Conservation (phyloP, 1,284 basidiomycete species). For the Ustilago lituana region DNA sequence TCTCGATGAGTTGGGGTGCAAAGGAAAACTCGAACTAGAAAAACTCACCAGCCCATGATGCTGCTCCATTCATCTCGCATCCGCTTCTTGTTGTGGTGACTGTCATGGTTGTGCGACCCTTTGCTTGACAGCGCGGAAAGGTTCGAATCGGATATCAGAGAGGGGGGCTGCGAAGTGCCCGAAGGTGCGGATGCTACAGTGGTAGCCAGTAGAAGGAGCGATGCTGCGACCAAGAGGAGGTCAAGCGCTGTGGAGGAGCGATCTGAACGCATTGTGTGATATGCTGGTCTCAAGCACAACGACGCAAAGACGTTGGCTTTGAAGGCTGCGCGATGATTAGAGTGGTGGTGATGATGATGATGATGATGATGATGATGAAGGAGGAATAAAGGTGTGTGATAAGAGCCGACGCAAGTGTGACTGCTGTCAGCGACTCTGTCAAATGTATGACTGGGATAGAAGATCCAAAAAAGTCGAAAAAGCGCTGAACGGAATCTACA, state of each 20-base stretch:
- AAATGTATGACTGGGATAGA: no score
- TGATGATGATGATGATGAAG: constrained; percentile 1
- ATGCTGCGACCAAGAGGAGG: constrained; percentile 22
- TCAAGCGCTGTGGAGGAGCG: constrained; percentile 18
- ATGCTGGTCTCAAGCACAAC: constrained; percentile 2
- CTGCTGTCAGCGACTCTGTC: no score
- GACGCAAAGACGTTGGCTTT: not conserved
- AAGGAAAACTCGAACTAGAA: not conserved
- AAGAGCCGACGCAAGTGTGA: not conserved
- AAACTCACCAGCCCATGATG: constrained; percentile 54
- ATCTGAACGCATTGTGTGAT: constrained; percentile 17
- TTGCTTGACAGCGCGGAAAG: constrained; percentile 12
- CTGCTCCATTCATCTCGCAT: constrained; percentile 48
- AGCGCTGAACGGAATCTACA: not conserved
- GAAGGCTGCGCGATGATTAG: not conserved
- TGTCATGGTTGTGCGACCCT: constrained; percentile 8
- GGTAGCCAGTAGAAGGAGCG: constrained; percentile 23
- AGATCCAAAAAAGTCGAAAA: not conserved
- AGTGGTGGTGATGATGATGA: not conserved
- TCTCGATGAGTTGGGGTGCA: not conserved
- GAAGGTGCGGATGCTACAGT: constrained; percentile 8
- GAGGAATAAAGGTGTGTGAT: not conserved
- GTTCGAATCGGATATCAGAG: constrained; percentile 15
- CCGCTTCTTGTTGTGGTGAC: constrained; percentile 10
- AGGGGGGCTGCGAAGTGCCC: not conserved